These are phyloP conservation scores for Sporothrix brunneoviolacea DNA, from an alignment of 2,329 filamentous ascomycete species.

Conservation along the genomic window DNA sequence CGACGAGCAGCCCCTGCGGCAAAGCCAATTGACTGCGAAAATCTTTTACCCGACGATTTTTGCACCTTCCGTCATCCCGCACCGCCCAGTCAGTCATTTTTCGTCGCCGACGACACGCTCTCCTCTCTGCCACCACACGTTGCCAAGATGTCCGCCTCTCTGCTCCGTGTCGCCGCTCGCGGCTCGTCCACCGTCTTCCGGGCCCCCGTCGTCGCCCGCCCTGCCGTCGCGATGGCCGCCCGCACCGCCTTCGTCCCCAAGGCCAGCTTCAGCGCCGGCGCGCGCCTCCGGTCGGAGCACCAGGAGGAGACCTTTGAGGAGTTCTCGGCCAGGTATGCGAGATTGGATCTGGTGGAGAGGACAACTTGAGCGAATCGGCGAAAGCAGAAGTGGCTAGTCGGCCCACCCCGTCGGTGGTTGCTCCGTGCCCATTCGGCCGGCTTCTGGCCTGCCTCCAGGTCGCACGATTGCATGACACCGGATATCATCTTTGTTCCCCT, in stretches of 20 bases:
- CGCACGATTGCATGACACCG: too few relatives aligned
- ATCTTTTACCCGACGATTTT: conserved; percentile 11
- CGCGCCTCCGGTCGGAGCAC: conserved; percentile 54
- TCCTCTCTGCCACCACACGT: conserved; percentile 9
- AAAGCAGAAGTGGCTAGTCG: too few relatives aligned
- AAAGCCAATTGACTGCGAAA: conserved; percentile 10
- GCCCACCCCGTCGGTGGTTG: too few relatives aligned
- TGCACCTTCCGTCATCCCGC: conserved; percentile 8
- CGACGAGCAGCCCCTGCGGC: conserved; percentile 2
- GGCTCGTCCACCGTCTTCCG: conserved; percentile 58
- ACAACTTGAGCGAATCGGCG: too few relatives aligned
- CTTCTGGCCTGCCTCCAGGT: too few relatives aligned
- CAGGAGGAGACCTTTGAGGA: conserved; percentile 98
- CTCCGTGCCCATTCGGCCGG: neutral
- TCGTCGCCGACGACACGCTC: neutral
- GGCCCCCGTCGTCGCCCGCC: conserved; percentile 42
- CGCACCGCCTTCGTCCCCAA: conserved; percentile 46
- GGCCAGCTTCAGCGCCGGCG: conserved; percentile 57
- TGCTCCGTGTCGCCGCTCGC: conserved; percentile 67
- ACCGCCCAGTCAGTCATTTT: neutral
- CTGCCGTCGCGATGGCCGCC: conserved; percentile 45
- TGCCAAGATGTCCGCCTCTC: conserved; percentile 43
- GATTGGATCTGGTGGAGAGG: conserved; percentile 3
- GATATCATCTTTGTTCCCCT: too few relatives aligned
- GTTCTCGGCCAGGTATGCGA: conserved; percentile 87